These are phyloP conservation scores for Actinomucor elegans DNA, from an alignment of 371 early-diverging fungal genomes.

Conservation along the genomic window DNA sequence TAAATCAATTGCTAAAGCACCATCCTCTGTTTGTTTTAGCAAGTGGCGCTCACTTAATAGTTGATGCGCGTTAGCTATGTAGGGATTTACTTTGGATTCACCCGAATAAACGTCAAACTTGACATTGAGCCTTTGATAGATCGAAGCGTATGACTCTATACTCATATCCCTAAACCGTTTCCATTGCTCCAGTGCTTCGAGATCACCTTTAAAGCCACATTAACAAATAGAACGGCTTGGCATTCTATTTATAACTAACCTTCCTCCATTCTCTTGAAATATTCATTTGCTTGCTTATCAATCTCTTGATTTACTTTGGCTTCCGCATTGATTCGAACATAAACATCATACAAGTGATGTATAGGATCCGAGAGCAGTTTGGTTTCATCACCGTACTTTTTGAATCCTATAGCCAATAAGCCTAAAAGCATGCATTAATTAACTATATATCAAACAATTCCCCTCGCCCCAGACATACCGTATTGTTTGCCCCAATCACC, in stretches of 20 bases:
- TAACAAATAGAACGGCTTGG: neutral
- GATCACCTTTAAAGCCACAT: constrained; percentile 60
- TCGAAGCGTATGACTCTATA: constrained; percentile 82
- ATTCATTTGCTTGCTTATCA: constrained; percentile 80
- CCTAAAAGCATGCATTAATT: constrained; percentile 39
- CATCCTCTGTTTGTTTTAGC: constrained; percentile 56
- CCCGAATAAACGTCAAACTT: constrained; percentile 97
- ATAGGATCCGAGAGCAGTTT: constrained; percentile 87
- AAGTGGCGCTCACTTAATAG: constrained; percentile 49
- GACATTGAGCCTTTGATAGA: constrained; percentile 88
- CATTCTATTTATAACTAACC: too few species aligned
- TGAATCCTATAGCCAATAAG: constrained; percentile 93
- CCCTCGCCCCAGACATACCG: too few species aligned
- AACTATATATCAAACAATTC: too few species aligned
- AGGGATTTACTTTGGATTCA: constrained; percentile 84
- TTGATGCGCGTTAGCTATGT: constrained; percentile 68
- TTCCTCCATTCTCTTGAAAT: constrained; percentile 95
- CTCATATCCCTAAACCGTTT: constrained; percentile 84
- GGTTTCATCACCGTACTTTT: constrained; percentile 82
- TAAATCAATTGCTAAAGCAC: constrained; percentile 78
- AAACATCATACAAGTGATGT: constrained; percentile 94
- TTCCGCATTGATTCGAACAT: constrained; percentile 86
- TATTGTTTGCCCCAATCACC: constrained; percentile 99
- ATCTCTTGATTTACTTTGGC: constrained; percentile 55
- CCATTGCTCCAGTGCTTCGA: constrained; percentile 80